phyloP scores from a whole-genome alignment of 345 rosid genomes.

The Acer campestre region DNA sequence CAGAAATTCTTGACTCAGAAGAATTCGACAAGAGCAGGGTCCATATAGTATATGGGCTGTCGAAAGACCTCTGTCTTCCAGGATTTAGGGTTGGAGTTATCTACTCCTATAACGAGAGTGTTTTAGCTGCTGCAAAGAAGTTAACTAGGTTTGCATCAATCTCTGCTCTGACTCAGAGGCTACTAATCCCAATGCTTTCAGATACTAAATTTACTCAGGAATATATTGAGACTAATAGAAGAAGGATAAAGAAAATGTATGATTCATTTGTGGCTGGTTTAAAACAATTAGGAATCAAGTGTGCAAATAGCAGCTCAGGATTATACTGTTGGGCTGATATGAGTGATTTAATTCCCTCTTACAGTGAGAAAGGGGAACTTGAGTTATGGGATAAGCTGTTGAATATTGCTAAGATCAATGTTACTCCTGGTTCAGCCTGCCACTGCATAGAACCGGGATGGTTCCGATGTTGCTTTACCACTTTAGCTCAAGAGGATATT shows the following conservation, averaged over 20 bases:
- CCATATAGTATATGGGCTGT: slow-evolving; percentile 82
- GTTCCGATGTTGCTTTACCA: slow-evolving; percentile 88
- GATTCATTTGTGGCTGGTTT: slow-evolving; percentile 62
- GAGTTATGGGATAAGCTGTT: slow-evolving; percentile 76
- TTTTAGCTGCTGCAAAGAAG: slow-evolving; percentile 67
- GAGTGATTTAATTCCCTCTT: slow-evolving; percentile 69
- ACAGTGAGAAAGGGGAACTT: slow-evolving; percentile 86
- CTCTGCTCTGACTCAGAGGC: slow-evolving; percentile 74
- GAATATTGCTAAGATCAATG: slow-evolving; percentile 74
- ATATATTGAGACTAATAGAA: slow-evolving; percentile 55
- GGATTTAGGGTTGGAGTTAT: slow-evolving; percentile 87
- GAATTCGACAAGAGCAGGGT: slow-evolving; percentile 77
- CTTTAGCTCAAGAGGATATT: slow-evolving; percentile 63
- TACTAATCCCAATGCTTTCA: slow-evolving; percentile 72
- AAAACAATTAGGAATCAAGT: slow-evolving; percentile 57
- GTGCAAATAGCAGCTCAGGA: slow-evolving; percentile 68
- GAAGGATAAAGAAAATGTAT: slow-evolving; percentile 52
- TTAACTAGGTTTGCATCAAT: slow-evolving; percentile 76
- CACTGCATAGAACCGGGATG: slow-evolving; percentile 96
- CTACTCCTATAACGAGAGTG: slow-evolving; percentile 67
- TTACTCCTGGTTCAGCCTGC: slow-evolving; percentile 90
- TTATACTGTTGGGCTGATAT: slow-evolving; percentile 91
- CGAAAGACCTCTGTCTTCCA: slow-evolving; percentile 84
- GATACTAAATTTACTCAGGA: slow-evolving; percentile 61
- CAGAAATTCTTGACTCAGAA: slow-evolving; percentile 61